Conservation (phyloP, 441 rosid species). For the Arabidopsis lyrata region DNA sequence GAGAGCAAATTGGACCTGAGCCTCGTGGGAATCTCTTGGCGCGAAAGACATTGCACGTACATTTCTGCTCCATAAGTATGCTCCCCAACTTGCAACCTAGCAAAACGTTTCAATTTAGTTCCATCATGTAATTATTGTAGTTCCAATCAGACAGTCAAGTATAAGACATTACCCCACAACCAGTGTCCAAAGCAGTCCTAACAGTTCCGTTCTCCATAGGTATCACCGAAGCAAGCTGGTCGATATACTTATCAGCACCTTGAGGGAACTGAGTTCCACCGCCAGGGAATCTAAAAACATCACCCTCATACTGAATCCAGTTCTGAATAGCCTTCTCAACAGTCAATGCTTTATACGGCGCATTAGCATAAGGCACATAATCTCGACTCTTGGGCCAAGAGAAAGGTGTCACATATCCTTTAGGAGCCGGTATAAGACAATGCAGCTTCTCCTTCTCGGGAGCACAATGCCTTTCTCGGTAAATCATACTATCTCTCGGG, state of each 20-base stretch:
- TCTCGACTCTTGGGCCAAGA: constrained; percentile 99
- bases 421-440: constrained; percentile 89
- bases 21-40: constrained; percentile 98
- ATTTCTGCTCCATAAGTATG: constrained; percentile 95
- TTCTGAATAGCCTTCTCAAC: constrained; percentile 99
- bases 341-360: constrained; percentile 94
- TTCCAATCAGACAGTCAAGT: not conserved
- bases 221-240: constrained; percentile 89
- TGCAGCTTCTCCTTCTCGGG: constrained; percentile 70
- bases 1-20: constrained; percentile 97
- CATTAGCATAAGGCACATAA: constrained; percentile 96
- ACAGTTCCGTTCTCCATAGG: constrained; percentile 90
- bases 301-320: constrained; percentile 97
- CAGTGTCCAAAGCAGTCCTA: constrained; percentile 97
- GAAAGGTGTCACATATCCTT: constrained; percentile 94
- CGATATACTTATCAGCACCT: constrained; percentile 95
- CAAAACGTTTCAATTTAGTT: not conserved
- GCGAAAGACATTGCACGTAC: constrained; percentile 98
- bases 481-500: constrained; percentile 89
- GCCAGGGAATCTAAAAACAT: constrained; percentile 94
- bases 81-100: constrained; percentile 99
- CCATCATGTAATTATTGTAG: not conserved
- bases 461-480: constrained; percentile 93
- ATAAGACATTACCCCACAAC: constrained; percentile 84
- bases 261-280: constrained; percentile 99